Conservation (phyloP, 1,284 basidiomycete species). For the Boletus smithii region DNA sequence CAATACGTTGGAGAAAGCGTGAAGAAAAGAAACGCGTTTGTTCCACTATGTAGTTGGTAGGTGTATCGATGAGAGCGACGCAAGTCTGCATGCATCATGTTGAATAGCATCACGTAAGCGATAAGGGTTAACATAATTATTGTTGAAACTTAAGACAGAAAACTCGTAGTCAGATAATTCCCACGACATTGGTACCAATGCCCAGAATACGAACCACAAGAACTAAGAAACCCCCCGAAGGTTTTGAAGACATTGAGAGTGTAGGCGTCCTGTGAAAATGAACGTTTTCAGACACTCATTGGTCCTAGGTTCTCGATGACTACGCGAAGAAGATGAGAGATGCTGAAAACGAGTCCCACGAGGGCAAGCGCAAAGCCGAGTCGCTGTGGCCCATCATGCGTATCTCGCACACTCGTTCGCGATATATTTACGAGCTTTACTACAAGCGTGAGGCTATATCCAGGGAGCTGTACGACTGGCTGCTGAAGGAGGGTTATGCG, state of each 20-base stretch:
- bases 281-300: conserved; percentile 7
- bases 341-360: conserved; percentile 95
- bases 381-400: conserved; percentile 99
- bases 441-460: conserved; percentile 97
- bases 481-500: conserved; percentile 95
- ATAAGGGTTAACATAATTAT: no score
- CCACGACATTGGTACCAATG: conserved; percentile 53
- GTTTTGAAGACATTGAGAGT: conserved; percentile 92
- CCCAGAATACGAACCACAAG: conserved; percentile 93
- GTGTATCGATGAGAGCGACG: conserved; percentile 21
- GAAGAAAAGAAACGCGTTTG: conserved; percentile 8
- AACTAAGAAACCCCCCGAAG: conserved; percentile 95
- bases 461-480: conserved; percentile 95
- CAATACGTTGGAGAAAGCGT: no score
- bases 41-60: no score
- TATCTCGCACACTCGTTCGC: conserved; percentile 90
- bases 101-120: conserved; percentile 29
- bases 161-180: conserved; percentile 9
- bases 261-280: conserved; percentile 39
- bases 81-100: no score
- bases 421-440: conserved; percentile 98
- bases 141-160: no score
- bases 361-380: conserved; percentile 96
- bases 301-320: conserved; percentile 79
- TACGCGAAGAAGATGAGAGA: conserved; percentile 97